These are phyloP conservation scores for Trypanosoma theileri DNA, from an alignment of 208 protist genomes.

Conservation along the genomic window DNA sequence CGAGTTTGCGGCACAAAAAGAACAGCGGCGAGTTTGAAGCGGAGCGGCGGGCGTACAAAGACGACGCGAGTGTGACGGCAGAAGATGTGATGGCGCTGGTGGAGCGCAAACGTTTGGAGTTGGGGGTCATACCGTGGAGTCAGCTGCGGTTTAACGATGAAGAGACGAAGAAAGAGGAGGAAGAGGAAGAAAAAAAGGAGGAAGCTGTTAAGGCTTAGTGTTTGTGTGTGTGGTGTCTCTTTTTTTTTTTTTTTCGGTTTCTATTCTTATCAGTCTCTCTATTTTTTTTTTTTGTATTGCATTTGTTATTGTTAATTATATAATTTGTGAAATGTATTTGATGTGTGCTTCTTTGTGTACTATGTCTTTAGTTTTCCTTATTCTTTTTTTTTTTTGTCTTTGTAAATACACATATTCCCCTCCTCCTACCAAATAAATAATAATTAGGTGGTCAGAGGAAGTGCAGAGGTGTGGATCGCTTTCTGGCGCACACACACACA, in stretches of 20 bases:
- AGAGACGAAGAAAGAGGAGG: background rate
- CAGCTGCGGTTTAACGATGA: conserved; percentile 35
- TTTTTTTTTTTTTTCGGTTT: too few species aligned
- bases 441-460: too few species aligned
- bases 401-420: too few species aligned
- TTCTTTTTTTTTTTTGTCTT: too few species aligned
- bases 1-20: conserved; percentile 65
- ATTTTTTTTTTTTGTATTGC: too few species aligned
- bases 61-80: conserved; percentile 61
- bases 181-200: background rate
- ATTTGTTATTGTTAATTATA: too few species aligned
- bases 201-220: background rate
- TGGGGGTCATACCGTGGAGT: conserved; percentile 48
- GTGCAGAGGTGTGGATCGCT: background rate
- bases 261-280: too few species aligned
- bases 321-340: too few species aligned
- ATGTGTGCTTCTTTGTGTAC: too few species aligned
- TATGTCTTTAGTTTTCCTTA: too few species aligned
- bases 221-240: too few species aligned
- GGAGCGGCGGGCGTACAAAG: conserved; percentile 61
- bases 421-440: too few species aligned
- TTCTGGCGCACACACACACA: background rate
- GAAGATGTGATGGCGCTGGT: conserved; percentile 76
- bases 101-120: conserved; percentile 54
- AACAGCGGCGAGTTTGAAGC: conserved; percentile 62